phyloP scores from a whole-genome alignment of 192 early-diverging fungal species.

The Coemansia sp. region DNA sequence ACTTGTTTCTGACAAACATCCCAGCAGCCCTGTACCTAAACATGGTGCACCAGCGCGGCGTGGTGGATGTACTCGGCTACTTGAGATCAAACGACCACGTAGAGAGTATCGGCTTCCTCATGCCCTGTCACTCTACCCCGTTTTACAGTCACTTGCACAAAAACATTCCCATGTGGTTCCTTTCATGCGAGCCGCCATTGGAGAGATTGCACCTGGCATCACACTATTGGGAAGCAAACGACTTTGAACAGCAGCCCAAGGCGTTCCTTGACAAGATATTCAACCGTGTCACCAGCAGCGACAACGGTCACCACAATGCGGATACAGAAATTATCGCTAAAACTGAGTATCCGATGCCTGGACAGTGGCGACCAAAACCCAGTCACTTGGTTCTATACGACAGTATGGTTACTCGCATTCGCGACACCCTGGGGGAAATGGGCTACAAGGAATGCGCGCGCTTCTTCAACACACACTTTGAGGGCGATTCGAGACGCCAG shows the following conservation, averaged over 20 bases:
- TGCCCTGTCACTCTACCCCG: constrained; percentile 99
- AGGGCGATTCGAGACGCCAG: constrained; percentile 68
- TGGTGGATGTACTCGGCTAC: constrained; percentile 79
- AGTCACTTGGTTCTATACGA: constrained; percentile 82
- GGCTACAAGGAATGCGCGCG: constrained; percentile 67
- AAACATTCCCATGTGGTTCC: constrained; percentile 68
- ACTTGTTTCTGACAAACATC: constrained; percentile 62
- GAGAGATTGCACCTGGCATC: constrained; percentile 23
- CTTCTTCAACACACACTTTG: constrained; percentile 92
- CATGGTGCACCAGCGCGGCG: constrained; percentile 87
- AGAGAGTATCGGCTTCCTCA: constrained; percentile 67
- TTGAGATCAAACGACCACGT: constrained; percentile 45
- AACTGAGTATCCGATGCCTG: background rate
- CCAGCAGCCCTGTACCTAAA: constrained; percentile 67
- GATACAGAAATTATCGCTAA: background rate
- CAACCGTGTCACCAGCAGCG: background rate
- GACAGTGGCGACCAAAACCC: constrained; percentile 51
- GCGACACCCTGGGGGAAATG: constrained; percentile 22
- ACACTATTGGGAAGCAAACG: constrained; percentile 70
- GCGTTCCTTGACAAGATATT: constrained; percentile 55
- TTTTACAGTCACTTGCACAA: constrained; percentile 80
- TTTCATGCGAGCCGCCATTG: constrained; percentile 91
- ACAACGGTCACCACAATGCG: background rate
- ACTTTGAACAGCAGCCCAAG: constrained; percentile 70
- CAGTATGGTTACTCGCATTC: constrained; percentile 43